These are phyloP conservation scores for Phycomyces blakesleeanus DNA, from an alignment of 192 early-diverging fungal genomes.

Conservation along the genomic window DNA sequence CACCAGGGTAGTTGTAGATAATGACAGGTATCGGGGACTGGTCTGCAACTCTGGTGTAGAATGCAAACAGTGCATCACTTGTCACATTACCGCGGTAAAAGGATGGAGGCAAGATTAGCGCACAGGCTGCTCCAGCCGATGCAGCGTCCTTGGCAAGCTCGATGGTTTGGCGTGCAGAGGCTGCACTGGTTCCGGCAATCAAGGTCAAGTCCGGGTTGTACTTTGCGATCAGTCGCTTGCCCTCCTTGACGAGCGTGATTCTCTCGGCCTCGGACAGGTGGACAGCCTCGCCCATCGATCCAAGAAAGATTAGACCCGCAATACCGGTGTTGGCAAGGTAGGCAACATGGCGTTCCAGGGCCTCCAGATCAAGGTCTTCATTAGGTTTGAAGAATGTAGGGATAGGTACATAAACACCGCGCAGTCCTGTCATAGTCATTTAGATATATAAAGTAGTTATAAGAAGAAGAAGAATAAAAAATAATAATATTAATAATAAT, in stretches of 20 bases:
- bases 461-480: neutral
- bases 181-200: constrained; percentile 28
- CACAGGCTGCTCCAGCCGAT: constrained; percentile 24
- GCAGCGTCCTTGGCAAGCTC: constrained; percentile 28
- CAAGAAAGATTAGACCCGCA: constrained; percentile 32
- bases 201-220: constrained; percentile 21
- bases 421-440: constrained; percentile 19
- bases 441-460: neutral
- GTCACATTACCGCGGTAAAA: constrained; percentile 28
- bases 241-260: constrained; percentile 10
- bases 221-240: constrained; percentile 14
- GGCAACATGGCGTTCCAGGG: constrained; percentile 32
- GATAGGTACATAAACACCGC: constrained; percentile 34
- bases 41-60: constrained; percentile 26
- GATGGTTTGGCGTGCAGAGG: constrained; percentile 25
- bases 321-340: constrained; percentile 31
- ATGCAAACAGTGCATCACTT: constrained; percentile 14
- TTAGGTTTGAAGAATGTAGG: constrained; percentile 37
- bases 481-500: too few relatives aligned
- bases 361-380: constrained; percentile 35
- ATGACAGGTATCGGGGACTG: constrained; percentile 35
- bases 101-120: constrained; percentile 31
- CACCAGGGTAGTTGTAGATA: constrained; percentile 40
- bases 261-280: constrained; percentile 34
- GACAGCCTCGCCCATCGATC: constrained; percentile 37